These are phyloP conservation scores for Daldinia vernicosa DNA, from an alignment of 495 filamentous ascomycete genomes.

Conservation along the genomic window DNA sequence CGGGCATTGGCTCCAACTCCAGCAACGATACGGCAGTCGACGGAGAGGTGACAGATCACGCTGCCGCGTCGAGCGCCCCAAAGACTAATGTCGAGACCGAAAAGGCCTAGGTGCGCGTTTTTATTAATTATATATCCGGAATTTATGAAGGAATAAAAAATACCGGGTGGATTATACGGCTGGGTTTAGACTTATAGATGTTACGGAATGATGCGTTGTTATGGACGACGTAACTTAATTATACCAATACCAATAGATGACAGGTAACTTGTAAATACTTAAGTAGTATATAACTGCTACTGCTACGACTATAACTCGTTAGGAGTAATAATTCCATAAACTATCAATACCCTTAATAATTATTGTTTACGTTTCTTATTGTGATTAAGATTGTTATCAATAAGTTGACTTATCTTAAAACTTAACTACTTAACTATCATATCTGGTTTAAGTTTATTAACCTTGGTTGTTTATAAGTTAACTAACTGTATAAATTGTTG, in stretches of 20 bases:
- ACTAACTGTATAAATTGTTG: not conserved
- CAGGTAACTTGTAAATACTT: conserved; percentile 25
- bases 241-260: conserved; percentile 5
- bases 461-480: not conserved
- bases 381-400: not conserved
- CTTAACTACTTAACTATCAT: no score
- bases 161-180: conserved; percentile 4
- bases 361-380: not conserved
- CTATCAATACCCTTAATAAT: not conserved
- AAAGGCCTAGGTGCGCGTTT: conserved; percentile 21
- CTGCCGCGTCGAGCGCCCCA: conserved; percentile 41
- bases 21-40: conserved; percentile 36
- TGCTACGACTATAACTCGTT: not conserved
- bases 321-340: not conserved
- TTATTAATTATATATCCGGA: conserved; percentile 9
- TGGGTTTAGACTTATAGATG: conserved; percentile 27
- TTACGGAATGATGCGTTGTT: conserved; percentile 15
- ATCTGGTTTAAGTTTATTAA: not conserved
- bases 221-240: not conserved
- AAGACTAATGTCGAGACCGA: conserved; percentile 29
- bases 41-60: conserved; percentile 32
- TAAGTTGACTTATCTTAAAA: not conserved
- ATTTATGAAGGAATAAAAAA: not conserved
- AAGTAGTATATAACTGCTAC: conserved; percentile 1
- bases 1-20: conserved; percentile 30